Evolutionary conservation across 208 protist genomes (phyloP), one percentile per base, ranked within the genome.

Genomic region (Crithidia expoeki): DNA sequence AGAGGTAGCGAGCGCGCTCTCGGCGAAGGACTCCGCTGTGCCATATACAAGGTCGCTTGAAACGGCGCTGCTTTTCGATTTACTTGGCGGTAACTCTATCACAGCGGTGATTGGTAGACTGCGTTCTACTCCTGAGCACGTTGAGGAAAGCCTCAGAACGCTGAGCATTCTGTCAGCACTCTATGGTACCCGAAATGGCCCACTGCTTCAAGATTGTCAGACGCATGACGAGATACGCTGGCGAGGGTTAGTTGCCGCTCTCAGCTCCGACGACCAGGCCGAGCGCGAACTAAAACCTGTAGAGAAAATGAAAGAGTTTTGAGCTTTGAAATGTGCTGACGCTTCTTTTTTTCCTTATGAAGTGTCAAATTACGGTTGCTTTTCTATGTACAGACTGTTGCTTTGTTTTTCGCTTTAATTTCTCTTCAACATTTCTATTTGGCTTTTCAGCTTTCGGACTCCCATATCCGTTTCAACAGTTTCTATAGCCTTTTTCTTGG

Each of bases 71-170:
- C 70, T 89, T 27, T 81, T 62, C 32, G 84, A 89, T 42, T 30
- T 89, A 3, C 75, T 89, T 11, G 84, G 84, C 21, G 84, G 84
- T 27, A 89, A 86, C 64, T 73, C 75, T 16, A 49, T 84, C 36
- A 82, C 80, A 17, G 74, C 74, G 1, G 59, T 89, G 30, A 21
- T 89, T 42, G 81, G 74, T 5, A 34, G 67, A 28, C 38, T 86
- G 30, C 70, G 60, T 23, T 38, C 52, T 2, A 44, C 64, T 33
- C 53, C 16, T 7, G 68, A 81, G 32, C 56, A 80, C 30, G 17
- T 73, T 11, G 65, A 79, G 49, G 72, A 76, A 30, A 80, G 44
- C 16, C 23, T 68, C 4, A 51, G 57, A 27, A 77, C 73, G 2
- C 50, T 86, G 11, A 21, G 36, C 5, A 53, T 79, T 14, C 58